Percentiles rank a stretch among this genome's conserved stretches.
phyloP scores from a whole-genome alignment of 2,329 filamentous ascomycete species.

The Trichoderma lentiforme region DNA sequence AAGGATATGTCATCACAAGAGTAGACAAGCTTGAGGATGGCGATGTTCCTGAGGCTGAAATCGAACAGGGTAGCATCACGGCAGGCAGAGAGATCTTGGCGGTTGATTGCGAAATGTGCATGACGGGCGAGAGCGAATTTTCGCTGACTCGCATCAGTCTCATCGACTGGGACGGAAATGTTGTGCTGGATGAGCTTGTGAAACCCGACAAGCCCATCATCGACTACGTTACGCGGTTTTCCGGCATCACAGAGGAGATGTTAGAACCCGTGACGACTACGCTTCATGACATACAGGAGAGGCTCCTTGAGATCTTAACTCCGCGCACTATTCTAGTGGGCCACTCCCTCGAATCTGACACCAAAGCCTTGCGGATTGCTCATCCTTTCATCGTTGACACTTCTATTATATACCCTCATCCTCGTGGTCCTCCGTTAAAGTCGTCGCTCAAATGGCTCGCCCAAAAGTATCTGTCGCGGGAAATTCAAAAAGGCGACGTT shows the following conservation, averaged over 20 bases:
- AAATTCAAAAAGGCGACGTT: slow-evolving; percentile 79
- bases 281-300: slow-evolving; percentile 75
- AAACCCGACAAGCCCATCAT: slow-evolving; percentile 84
- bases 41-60: slow-evolving; percentile 62
- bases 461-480: slow-evolving; percentile 78
- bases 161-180: slow-evolving; percentile 77
- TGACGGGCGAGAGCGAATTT: slow-evolving; percentile 73
- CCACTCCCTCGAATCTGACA: slow-evolving; percentile 78
- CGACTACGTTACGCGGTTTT: slow-evolving; percentile 89
- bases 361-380: slow-evolving; percentile 78
- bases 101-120: slow-evolving; percentile 97
- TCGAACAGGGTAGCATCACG: slow-evolving; percentile 79
- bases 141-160: slow-evolving; percentile 88
- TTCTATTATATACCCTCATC: slow-evolving; percentile 83
- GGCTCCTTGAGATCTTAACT: slow-evolving; percentile 68
- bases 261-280: slow-evolving; percentile 80
- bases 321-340: slow-evolving; percentile 72
- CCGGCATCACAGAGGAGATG: slow-evolving; percentile 86
- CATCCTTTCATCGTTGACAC: slow-evolving; percentile 96
- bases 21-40: slow-evolving; percentile 67
- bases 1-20: slow-evolving; percentile 80
- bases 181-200: slow-evolving; percentile 85
- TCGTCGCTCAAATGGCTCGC: slow-evolving; percentile 86
- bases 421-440: slow-evolving; percentile 83
- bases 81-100: slow-evolving; percentile 75